phyloP scores from a whole-genome alignment of 768 basidiomycete genomes.

The Russula emetica region DNA sequence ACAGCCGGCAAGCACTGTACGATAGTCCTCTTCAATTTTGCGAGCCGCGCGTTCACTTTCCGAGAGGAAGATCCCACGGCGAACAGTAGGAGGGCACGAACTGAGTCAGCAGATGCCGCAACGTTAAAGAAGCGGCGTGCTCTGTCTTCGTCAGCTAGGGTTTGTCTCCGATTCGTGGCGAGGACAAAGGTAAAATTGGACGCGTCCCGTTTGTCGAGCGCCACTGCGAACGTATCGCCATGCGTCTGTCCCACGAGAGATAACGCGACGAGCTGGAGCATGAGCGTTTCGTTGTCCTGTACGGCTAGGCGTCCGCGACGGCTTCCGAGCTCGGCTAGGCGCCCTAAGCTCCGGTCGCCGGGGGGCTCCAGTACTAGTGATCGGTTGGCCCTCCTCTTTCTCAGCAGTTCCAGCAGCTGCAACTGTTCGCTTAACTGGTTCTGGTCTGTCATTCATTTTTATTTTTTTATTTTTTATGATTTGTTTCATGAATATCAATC shows the following conservation, averaged over 20 bases:
- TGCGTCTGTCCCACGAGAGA: slow-evolving; percentile 23
- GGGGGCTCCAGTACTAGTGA: neutral
- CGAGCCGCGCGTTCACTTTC: slow-evolving; percentile 20
- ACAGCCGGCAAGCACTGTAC: slow-evolving; percentile 13
- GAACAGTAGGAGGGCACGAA: slow-evolving; percentile 11
- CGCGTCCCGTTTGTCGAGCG: slow-evolving; percentile 21
- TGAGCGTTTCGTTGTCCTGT: slow-evolving; percentile 20
- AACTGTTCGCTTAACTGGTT: slow-evolving; percentile 24
- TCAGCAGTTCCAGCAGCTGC: slow-evolving; percentile 18
- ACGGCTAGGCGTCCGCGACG: slow-evolving; percentile 20
- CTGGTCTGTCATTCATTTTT: slow-evolving; percentile 4
- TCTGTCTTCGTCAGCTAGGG: slow-evolving; percentile 10
- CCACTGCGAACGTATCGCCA: slow-evolving; percentile 23
- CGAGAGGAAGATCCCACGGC: slow-evolving; percentile 14
- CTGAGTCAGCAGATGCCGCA: slow-evolving; percentile 15
- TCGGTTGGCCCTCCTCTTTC: neutral
- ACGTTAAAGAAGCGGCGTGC: slow-evolving; percentile 20
- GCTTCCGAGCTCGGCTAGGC: slow-evolving; percentile 9
- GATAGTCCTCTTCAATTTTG: slow-evolving; percentile 16
- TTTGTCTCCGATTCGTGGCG: slow-evolving; percentile 21
- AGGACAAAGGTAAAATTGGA: slow-evolving; percentile 21
- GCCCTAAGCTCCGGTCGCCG: slow-evolving; percentile 7
- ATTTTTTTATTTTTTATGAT: neutral
- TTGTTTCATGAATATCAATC: neutral
- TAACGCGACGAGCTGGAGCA: slow-evolving; percentile 22